phyloP scores from a whole-genome alignment of 768 basidiomycete species.

The Collybia mongolica region DNA sequence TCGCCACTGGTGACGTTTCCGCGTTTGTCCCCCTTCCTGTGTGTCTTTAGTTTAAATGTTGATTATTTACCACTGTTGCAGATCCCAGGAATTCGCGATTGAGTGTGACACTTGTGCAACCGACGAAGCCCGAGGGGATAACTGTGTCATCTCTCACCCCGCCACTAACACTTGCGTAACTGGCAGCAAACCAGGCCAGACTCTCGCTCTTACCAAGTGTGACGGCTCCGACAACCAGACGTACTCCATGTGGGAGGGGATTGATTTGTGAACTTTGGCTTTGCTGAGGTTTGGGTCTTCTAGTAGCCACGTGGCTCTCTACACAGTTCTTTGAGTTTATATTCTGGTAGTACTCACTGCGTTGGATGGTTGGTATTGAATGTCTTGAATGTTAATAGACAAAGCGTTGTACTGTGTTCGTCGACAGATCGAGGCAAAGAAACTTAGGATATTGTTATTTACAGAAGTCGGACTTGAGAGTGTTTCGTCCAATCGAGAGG shows the following conservation, averaged over 20 bases:
- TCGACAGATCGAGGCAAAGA: too few relatives aligned
- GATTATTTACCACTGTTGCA: not conserved
- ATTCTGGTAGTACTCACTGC: too few relatives aligned
- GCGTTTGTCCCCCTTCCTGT: not conserved
- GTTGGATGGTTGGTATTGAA: too few relatives aligned
- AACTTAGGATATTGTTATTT: too few relatives aligned
- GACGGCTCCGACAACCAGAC: conserved; percentile 2
- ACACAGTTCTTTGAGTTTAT: too few relatives aligned
- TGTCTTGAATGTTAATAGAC: too few relatives aligned
- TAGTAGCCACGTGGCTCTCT: too few relatives aligned
- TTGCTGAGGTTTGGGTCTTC: too few relatives aligned
- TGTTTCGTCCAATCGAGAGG: too few relatives aligned
- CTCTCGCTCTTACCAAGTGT: not conserved
- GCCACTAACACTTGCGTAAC: conserved; percentile 3
- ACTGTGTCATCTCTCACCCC: conserved; percentile 4
- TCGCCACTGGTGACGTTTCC: not conserved
- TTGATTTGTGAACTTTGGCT: too few relatives aligned
- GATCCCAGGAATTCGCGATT: conserved; percentile 6
- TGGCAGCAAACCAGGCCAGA: not conserved
- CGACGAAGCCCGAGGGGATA: not conserved
- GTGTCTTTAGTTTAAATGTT: not conserved
- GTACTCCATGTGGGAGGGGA: conserved; percentile 1
- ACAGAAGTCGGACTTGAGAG: too few relatives aligned
- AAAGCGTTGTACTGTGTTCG: too few relatives aligned
- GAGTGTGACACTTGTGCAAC: not conserved